Evolutionary conservation across 805 yeast genomes (phyloP), one percentile per base, ranked within the genome.

Genomic region (Millerozyma acaciae): DNA sequence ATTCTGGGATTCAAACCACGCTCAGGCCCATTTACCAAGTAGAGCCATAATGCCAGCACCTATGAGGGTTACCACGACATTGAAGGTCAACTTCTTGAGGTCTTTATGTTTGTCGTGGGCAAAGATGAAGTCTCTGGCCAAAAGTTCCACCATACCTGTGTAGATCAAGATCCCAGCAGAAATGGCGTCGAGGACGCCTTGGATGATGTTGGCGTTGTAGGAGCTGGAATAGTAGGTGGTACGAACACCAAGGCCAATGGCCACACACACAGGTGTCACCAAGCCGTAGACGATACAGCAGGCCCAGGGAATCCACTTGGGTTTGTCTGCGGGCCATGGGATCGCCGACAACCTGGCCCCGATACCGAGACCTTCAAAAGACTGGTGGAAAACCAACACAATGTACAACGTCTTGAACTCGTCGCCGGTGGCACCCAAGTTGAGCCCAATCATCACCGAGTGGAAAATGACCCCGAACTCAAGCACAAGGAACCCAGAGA

Each of bases 41-140:
- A 82, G 56, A 2, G 88, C 86, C 90, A 83, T 83, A 21, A 80
- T 47, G 9, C 83, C 87, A n/a, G 83, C 80, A 44, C 89, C 88
- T 42, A 68, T 51, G 45, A 76, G 69, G 73, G 74, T 76, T 22
- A 68, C 61, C 33, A 68, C 43, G 47, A 66, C 78, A 8, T 79
- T 84, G 26, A 47, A 39, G 8, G 75, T 32, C 73, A 74, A 74
- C 38, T 59, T 73, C 38, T 61, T 63, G 30, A 75, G 61, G 2
- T 80, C 77, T 22, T 56, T 60, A 10, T 61, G 52, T 13, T 83
- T 80, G 45, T 76, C 76, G 50, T 82, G 77, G 45, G 75, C 81
- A 51, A 69, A 74, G 35, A 80, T 60, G 48, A 81, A 78, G 45
- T 85, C 94, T 45, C 78, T 80, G 2, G 90, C 93, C 79, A 84